Evolutionary conservation across 23 red algal genomes (phyloP).

Genomic region (Gracilaria caudata): DNA sequence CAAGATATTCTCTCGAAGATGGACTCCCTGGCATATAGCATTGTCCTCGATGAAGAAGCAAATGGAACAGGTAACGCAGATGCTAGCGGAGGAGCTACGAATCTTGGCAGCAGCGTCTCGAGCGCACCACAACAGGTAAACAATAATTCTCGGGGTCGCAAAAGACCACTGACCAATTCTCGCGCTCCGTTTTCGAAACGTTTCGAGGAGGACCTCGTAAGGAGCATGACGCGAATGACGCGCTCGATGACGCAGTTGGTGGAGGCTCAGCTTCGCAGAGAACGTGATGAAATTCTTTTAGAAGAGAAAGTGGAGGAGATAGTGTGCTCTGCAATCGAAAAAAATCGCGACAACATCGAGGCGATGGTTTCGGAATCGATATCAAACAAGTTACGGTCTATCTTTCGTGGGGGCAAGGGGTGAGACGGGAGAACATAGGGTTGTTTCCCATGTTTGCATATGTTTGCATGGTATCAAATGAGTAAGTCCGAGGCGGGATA

Average conservation of each 20-base stretch:
- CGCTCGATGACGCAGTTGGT: background rate
- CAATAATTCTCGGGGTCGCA: background rate
- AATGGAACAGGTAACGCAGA: background rate
- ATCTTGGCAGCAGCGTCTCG: too few species aligned
- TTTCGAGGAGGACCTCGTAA: background rate
- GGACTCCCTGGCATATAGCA: too few species aligned
- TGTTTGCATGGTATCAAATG: too few species aligned
- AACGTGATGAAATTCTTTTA: background rate
- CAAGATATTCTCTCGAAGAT: constrained; percentile 2
- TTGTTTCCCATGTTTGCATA: too few species aligned
- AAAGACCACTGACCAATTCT: background rate
- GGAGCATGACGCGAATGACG: background rate
- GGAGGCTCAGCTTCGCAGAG: background rate
- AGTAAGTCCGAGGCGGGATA: too few species aligned
- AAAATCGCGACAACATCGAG: background rate
- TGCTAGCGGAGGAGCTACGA: too few species aligned
- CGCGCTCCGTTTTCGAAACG: background rate
- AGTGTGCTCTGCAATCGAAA: background rate
- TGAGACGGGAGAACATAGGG: too few species aligned
- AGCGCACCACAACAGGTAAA: background rate
- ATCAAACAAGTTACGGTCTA: too few species aligned
- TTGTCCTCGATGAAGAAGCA: background rate
- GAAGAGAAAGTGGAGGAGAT: background rate
- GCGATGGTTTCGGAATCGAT: background rate
- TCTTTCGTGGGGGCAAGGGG: too few species aligned